phyloP scores from a whole-genome alignment of 106 monocot species.

The Dioscorea alata region DNA sequence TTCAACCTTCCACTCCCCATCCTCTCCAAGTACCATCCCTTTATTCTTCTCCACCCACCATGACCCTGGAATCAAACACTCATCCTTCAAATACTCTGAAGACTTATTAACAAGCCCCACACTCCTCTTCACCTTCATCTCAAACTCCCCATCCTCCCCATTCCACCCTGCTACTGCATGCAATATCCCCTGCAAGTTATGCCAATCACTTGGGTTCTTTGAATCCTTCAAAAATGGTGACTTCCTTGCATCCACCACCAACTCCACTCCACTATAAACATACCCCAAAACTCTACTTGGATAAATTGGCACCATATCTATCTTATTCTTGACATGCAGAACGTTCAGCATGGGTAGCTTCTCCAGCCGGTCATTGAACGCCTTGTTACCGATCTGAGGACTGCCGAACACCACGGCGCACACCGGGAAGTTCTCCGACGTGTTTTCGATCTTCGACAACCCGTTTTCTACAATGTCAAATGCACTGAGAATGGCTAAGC shows the following conservation, averaged over 20 bases:
- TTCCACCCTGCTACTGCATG: slow-evolving; percentile 37
- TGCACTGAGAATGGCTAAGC: slow-evolving; percentile 38
- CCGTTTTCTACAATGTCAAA: slow-evolving; percentile 46
- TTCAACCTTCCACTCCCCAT: slow-evolving; percentile 35
- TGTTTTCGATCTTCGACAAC: slow-evolving; percentile 10
- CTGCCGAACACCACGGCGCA: slow-evolving; percentile 45
- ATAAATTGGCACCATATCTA: slow-evolving; percentile 37
- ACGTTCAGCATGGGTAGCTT: slow-evolving; percentile 18
- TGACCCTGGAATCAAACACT: slow-evolving; percentile 37
- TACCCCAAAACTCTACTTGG: slow-evolving; percentile 29
- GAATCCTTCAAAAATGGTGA: slow-evolving; percentile 49
- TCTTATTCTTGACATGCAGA: slow-evolving; percentile 38
- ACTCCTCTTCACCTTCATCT: slow-evolving; percentile 36
- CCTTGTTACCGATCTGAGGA: slow-evolving; percentile 45
- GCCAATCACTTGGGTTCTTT: slow-evolving; percentile 28
- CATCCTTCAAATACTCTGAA: slow-evolving; percentile 42
- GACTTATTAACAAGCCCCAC: slow-evolving; percentile 58
- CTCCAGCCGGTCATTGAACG: slow-evolving; percentile 33
- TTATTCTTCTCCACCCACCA: slow-evolving; percentile 68
- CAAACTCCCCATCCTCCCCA: slow-evolving; percentile 26
- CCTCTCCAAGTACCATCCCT: slow-evolving; percentile 44
- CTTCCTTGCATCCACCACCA: slow-evolving; percentile 30
- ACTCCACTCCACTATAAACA: slow-evolving; percentile 15
- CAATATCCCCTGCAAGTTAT: slow-evolving; percentile 48
- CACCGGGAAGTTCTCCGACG: slow-evolving; percentile 17